Percentiles rank a stretch among this genome's conserved stretches.
Conservation (phyloP, 257 asterid genomes). For the Plectranthus barbatus region DNA sequence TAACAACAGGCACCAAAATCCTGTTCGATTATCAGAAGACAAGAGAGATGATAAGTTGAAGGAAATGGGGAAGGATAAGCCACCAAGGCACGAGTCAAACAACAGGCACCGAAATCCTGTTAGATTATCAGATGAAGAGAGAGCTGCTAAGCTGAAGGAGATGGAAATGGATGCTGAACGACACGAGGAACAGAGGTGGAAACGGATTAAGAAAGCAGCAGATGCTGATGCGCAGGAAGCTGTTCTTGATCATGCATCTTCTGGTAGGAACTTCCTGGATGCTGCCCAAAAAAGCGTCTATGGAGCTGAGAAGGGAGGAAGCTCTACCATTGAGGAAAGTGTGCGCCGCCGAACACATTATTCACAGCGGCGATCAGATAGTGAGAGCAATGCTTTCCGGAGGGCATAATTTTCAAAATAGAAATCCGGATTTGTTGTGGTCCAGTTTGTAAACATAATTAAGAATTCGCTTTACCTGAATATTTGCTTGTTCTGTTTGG, state of each 20-base stretch:
- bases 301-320: slow-evolving; percentile 91
- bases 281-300: slow-evolving; percentile 72
- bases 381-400: slow-evolving; percentile 78
- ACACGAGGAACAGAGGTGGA: slow-evolving; percentile 94
- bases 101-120: slow-evolving; percentile 34
- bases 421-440: background rate
- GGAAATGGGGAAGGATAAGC: slow-evolving; percentile 79
- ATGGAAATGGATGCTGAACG: slow-evolving; percentile 89
- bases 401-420: slow-evolving; percentile 20
- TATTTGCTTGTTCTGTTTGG: background rate
- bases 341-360: slow-evolving; percentile 83
- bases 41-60: slow-evolving; percentile 76
- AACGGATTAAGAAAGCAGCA: slow-evolving; percentile 74
- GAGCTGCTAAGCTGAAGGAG: slow-evolving; percentile 78
- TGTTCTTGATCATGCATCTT: slow-evolving; percentile 25
- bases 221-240: slow-evolving; percentile 72
- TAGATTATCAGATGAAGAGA: slow-evolving; percentile 83
- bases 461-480: background rate
- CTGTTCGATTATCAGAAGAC: slow-evolving; percentile 58
- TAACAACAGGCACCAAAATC: slow-evolving; percentile 28
- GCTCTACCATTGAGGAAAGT: slow-evolving; percentile 92
- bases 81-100: slow-evolving; percentile 30
- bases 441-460: background rate
- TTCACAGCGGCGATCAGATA: slow-evolving; percentile 57
- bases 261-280: slow-evolving; percentile 75